Conservation (phyloP, 169 alveolate species). For the Neospora caninum region DNA sequence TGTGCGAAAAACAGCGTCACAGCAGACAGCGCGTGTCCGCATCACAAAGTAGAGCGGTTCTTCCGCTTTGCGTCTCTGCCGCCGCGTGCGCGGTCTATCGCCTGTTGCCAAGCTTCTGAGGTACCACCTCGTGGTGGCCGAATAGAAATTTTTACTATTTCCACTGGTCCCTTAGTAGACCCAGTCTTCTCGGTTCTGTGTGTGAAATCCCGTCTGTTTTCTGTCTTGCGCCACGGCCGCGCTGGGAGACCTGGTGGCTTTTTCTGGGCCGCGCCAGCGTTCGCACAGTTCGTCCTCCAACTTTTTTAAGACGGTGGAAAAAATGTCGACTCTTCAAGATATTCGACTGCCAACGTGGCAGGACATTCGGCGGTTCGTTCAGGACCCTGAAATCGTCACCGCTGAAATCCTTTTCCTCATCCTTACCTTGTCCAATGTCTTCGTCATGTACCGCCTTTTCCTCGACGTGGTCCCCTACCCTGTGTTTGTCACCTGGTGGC, state of each 20-base stretch:
- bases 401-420: conserved; percentile 86
- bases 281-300: not conserved
- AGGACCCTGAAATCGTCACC: conserved; percentile 88
- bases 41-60: not conserved
- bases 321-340: conserved; percentile 66
- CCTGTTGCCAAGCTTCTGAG: not conserved
- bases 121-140: not conserved
- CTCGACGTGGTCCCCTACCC: conserved; percentile 91
- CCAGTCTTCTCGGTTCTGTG: not conserved
- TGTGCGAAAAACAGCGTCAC: not conserved
- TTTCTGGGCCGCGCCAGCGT: conserved; percentile 15
- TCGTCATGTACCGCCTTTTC: conserved; percentile 89
- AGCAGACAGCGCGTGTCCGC: conserved; percentile 1
- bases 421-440: conserved; percentile 89
- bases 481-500: conserved; percentile 93
- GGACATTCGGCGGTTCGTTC: conserved; percentile 82
- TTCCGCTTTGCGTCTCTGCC: not conserved
- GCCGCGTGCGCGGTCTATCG: not conserved
- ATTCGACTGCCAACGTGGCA: conserved; percentile 79
- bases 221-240: not conserved
- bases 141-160: not conserved
- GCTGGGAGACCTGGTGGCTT: not conserved
- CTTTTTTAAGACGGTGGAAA: not conserved
- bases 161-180: not conserved
- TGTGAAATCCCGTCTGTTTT: not conserved